Base-by-base conservation (phyloP, 208 protist genomes). In the Crithidia fasciculata region DNA sequence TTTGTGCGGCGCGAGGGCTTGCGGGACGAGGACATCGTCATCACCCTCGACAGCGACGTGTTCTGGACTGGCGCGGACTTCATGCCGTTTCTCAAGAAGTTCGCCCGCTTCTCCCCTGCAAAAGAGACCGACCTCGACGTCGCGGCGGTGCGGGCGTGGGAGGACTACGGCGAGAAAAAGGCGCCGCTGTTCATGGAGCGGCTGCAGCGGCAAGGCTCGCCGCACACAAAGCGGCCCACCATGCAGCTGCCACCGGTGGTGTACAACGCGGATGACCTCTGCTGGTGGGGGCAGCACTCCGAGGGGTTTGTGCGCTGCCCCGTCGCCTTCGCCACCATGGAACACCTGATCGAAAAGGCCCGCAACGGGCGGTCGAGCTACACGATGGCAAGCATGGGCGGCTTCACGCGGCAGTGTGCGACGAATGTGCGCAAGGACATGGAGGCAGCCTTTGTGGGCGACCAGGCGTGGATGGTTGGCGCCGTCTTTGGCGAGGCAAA, bases 111-210 rank as follows among this genome's bases (percentile, higher is more conserved):
- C 40, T 81, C 80, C 3, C 71, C 80, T 4, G 54, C 43, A 45
- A 60, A 43, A 37, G 72, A 77, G 55, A 67, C 44, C 10, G 70
- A 69, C 18, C 71, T 84, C 3, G 80, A 84, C 66, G 80, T 84
- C 28, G 74, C 68, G 3, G 76, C 76, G 45, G 75, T 81, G 41
- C 80, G 80, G 5, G 75, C 74, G 18, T 83, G 79, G 79, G 79
- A 83, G 39, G 79, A 83, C 62, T 83, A 83, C 45, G 80, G 80
- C 39, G 74, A 84, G 56, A 74, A 72, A 12, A 70, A 72, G 49
- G 74, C 74, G 43, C 74, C 61, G 18, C 44, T 84, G 10, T 72
- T 65, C 44, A 74, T 81, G 74, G 37, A 66, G 55, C 58, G 28
- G 9, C 18, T 76, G 69, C 72, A 52, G 44, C 45, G 37, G 39